Evolutionary conservation across 1,139 yeast genomes (phyloP), one percentile per base, ranked within the genome.

Genomic region (Zygoascus sp.): DNA sequence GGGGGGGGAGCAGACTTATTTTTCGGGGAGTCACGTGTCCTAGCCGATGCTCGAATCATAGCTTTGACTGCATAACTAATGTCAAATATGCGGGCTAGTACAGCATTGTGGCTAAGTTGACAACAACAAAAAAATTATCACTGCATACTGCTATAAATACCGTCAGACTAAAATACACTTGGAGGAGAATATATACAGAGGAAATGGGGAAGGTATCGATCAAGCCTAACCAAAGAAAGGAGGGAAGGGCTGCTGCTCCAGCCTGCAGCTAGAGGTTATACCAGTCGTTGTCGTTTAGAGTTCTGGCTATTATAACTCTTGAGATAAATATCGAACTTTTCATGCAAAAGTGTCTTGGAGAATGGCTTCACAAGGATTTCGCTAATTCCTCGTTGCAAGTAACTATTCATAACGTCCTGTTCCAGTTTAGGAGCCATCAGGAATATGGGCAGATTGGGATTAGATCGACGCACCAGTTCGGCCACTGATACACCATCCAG

Each of bases 401-500:
- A 89, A 15, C 20, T 21, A 20, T 9, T 35, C 6, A 32, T 13
- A 21, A 44, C 49, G 13, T 52, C 55, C 11, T 44, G 50, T 32
- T 44, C 47, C 15, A 43, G 44, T 23, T 45, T 43, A 36, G 49
- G 51, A 13, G 96, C 88, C 96, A 90, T 88, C 39, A 96, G 95
- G 53, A 89, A 84, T 53, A 90, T 86, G 5, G 97, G 97, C 0
- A 96, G 87, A 50, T 76, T 77, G 20, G 81, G 80, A 62, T 88
- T 95, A 62, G 86, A 86, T 16, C 84, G 80, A 54, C 97, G 74
- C 50, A 90, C 88, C 38, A 88, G 81, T 44, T 88, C 81, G 2
- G 96, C 83, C 1, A 96, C 96, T 1, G 95, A 83, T 6, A 96
- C 95, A 41, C 97, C 97, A 64, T 90, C 97, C 47, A 90, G 70